phyloP scores from a whole-genome alignment of 2,329 filamentous ascomycete genomes.

The Venturia nashicola region DNA sequence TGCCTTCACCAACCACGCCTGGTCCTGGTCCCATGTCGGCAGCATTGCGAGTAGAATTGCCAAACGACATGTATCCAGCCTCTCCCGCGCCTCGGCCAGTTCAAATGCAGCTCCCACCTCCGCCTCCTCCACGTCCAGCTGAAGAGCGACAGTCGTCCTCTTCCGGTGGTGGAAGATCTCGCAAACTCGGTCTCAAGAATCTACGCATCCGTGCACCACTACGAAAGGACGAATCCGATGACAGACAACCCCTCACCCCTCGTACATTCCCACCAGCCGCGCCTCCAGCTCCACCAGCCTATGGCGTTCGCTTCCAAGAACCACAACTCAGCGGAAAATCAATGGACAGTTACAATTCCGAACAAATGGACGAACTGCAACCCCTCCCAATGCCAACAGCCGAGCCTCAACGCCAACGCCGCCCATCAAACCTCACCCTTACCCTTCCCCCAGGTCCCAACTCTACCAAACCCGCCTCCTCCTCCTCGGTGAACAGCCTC shows the following conservation, averaged over 20 bases:
- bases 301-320: slow-evolving; percentile 18
- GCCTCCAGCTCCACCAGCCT: slow-evolving; percentile 19
- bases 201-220: slow-evolving; percentile 41
- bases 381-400: slow-evolving; percentile 21
- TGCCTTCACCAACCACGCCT: slow-evolving; percentile 1
- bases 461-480: slow-evolving; percentile 5
- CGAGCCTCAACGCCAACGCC: slow-evolving; percentile 18
- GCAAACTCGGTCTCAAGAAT: slow-evolving; percentile 36
- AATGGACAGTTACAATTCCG: slow-evolving; percentile 9
- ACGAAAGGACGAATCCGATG: slow-evolving; percentile 34
- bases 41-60: slow-evolving; percentile 5
- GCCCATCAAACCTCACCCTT: slow-evolving; percentile 9
- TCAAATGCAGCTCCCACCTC: slow-evolving; percentile 7
- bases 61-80: slow-evolving; percentile 11
- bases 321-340: slow-evolving; percentile 17
- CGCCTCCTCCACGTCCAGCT: background rate
- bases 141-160: background rate
- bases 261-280: slow-evolving; percentile 38
- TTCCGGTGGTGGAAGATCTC: slow-evolving; percentile 22
- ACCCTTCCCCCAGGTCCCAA: slow-evolving; percentile 4
- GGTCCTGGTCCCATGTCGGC: background rate
- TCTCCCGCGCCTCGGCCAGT: slow-evolving; percentile 4
- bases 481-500: slow-evolving; percentile 5
- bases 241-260: slow-evolving; percentile 43
- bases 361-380: slow-evolving; percentile 21